Evolutionary conservation across 2,329 filamentous ascomycete species (phyloP), one percentile per base, ranked within the genome.

Genomic region (Monosporascus cannonballus): DNA sequence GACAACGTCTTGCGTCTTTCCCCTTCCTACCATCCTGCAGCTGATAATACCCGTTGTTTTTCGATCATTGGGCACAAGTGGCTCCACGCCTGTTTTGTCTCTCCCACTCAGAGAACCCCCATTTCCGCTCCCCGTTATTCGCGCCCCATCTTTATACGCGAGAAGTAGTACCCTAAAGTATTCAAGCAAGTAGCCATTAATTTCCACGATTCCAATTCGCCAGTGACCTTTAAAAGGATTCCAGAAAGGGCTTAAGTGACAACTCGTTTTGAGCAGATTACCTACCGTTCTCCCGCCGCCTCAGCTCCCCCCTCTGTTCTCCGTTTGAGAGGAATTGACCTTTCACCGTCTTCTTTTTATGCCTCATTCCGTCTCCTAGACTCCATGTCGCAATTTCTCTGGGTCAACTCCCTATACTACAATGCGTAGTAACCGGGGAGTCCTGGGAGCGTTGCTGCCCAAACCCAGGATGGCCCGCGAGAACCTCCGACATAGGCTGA

Each of bases 391-490:
- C 58, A 58, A 57, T 61, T 54, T 61, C 54, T 56, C 61, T 64
- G 59, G 60, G 47, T 55, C 49, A 49, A 59, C 57, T 51, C 54
- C 57, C 57, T 60, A 61, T 62, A 51, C 58, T 55, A 57, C 56
- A 53, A 53, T 54, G 53, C 48, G 60, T 57, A 51, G 44, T 57
- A 60, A 57, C 60, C 62, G 65, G 69, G 65, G 67, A 62, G 60
- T 64, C 61, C 64, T 62, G 56, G 66, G 64, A 69, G 64, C 66
- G 69, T 73, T 73, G 71, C 68, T 73, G 71, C 71, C 71, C 70
- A 72, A 73, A 62, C 63, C 63, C 57, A 64, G 63, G 66, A 47
- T 59, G 50, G 55, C 64, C 66, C 61, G 60, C 61, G 64, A 65
- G 57, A 60, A 59, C 61, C 61, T 68, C 67, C 65, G 64, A 63